phyloP scores from a whole-genome alignment of 257 asterid genomes.

The Forsythia viridissima region DNA sequence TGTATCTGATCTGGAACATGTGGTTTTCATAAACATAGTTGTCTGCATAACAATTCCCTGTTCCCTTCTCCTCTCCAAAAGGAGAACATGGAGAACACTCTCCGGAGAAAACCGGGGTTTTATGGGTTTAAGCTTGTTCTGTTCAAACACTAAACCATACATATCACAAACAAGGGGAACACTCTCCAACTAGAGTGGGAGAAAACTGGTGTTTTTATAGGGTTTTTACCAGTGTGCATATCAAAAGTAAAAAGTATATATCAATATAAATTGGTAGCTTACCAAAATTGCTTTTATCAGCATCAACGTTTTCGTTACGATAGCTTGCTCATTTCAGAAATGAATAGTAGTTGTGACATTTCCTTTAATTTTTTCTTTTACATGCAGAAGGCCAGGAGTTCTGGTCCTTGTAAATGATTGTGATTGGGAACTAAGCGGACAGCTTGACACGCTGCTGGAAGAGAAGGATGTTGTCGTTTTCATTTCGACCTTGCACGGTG shows the following conservation, averaged over 20 bases:
- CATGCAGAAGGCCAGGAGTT: constrained; percentile 88
- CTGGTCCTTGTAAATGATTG: constrained; percentile 83
- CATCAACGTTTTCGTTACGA: no score
- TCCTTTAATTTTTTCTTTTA: constrained; percentile 1
- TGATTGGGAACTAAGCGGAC: constrained; percentile 94
- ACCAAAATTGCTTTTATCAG: background rate
- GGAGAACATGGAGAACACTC: background rate
- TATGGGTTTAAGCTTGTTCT: background rate
- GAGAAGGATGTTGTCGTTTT: constrained; percentile 82
- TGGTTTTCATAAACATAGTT: background rate
- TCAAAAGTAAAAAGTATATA: no score
- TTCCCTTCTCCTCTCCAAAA: background rate
- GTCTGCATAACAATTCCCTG: background rate
- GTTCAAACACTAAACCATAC: no score
- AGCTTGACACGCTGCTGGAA: constrained; percentile 76
- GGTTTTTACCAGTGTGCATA: no score
- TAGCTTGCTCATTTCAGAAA: background rate
- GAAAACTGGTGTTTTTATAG: background rate
- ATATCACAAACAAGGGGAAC: background rate
- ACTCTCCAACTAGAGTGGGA: background rate
- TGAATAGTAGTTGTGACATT: background rate
- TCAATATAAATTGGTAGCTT: background rate
- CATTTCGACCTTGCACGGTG: constrained; percentile 94
- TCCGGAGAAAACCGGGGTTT: background rate
- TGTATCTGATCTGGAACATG: background rate